phyloP scores from a whole-genome alignment of 2,329 filamentous ascomycete species.

The Pyrenophora graminea region DNA sequence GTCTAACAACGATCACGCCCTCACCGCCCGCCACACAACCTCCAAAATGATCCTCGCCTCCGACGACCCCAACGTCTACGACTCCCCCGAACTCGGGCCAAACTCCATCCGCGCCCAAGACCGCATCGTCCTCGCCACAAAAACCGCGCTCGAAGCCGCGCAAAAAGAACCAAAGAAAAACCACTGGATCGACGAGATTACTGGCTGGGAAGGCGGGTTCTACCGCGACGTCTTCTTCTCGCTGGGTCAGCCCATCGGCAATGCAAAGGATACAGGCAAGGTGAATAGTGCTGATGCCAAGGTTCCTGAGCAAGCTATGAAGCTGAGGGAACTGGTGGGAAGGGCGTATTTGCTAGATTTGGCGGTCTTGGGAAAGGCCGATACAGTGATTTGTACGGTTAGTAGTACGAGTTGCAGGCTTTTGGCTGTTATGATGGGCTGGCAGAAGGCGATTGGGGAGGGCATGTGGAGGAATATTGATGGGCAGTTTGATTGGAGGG shows the following conservation, averaged over 20 bases:
- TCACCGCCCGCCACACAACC: slow-evolving; percentile 34
- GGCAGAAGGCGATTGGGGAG: slow-evolving; percentile 60
- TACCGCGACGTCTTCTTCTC: slow-evolving; percentile 81
- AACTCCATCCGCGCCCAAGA: slow-evolving; percentile 67
- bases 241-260: slow-evolving; percentile 57
- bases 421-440: slow-evolving; percentile 84
- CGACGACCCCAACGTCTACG: slow-evolving; percentile 78
- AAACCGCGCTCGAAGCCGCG: slow-evolving; percentile 53
- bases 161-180: slow-evolving; percentile 39
- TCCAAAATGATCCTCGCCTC: slow-evolving; percentile 69
- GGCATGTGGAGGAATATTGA: slow-evolving; percentile 73
- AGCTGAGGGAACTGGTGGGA: slow-evolving; percentile 73
- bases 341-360: slow-evolving; percentile 83
- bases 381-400: slow-evolving; percentile 76
- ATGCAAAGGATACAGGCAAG: slow-evolving; percentile 33
- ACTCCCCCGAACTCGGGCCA: slow-evolving; percentile 64
- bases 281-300: slow-evolving; percentile 22
- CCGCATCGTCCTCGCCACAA: slow-evolving; percentile 74
- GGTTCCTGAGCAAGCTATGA: slow-evolving; percentile 57
- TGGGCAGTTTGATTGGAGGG: slow-evolving; percentile 46
- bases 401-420: slow-evolving; percentile 70
- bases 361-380: slow-evolving; percentile 70
- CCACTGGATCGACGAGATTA: slow-evolving; percentile 71
- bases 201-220: slow-evolving; percentile 89
- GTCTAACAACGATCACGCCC: slow-evolving; percentile 9